Percentiles rank a stretch among this genome's conserved stretches.
Evolutionary conservation across 305 asterid species (phyloP).

Genomic region (Fraxinus platypoda): DNA sequence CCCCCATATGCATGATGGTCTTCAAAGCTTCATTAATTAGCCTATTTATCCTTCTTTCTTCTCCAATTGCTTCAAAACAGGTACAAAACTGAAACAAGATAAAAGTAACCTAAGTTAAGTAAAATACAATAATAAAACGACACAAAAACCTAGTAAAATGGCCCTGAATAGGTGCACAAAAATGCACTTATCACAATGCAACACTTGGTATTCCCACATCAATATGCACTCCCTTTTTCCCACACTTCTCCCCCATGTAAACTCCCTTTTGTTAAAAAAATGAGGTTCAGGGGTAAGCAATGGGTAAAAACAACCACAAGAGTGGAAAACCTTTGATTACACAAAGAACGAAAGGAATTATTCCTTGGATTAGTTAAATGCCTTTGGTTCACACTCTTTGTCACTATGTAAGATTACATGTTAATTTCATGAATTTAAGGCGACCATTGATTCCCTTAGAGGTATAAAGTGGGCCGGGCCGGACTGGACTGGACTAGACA

Average conservation of each 20-base stretch:
- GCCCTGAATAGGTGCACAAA: too few species aligned
- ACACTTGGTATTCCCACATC: background rate
- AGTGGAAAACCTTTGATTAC: background rate
- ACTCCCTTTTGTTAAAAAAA: background rate
- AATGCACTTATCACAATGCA: too few species aligned
- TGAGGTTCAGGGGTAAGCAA: background rate
- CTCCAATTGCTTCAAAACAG: too few species aligned
- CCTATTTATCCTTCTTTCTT: too few species aligned
- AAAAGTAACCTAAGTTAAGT: too few species aligned
- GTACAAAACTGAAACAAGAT: too few species aligned
- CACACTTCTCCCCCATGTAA: background rate
- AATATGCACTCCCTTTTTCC: background rate
- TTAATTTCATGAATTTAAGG: background rate
- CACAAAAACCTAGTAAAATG: too few species aligned
- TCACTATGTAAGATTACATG: background rate
- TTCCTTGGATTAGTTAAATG: background rate
- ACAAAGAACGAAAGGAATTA: background rate
- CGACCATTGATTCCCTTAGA: background rate
- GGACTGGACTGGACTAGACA: background rate
- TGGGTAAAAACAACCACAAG: background rate
- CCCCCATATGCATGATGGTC: too few species aligned
- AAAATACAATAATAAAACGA: too few species aligned
- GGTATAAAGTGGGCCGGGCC: background rate
- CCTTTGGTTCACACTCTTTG: background rate
- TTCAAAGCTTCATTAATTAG: too few species aligned